Evolutionary conservation across 2,329 filamentous ascomycete species (phyloP).

Genomic region (Scedosporium apiospermum): DNA sequence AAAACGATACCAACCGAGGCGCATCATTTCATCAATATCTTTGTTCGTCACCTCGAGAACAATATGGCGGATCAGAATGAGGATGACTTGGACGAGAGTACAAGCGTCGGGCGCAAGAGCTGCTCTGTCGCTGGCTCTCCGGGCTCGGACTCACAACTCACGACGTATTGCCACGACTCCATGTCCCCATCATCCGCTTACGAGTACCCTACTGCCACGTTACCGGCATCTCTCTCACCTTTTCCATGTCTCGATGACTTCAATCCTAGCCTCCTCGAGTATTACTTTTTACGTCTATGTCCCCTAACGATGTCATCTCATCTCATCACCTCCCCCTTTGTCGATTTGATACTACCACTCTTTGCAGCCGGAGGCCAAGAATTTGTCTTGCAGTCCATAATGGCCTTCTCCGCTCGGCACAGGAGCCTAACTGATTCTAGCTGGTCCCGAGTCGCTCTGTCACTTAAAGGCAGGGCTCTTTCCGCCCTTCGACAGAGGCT

Average conservation of each 20-base stretch:
- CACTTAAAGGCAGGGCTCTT: slow-evolving; percentile 1
- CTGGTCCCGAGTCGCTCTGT: not conserved
- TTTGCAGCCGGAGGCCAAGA: slow-evolving; percentile 1
- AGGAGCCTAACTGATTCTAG: not conserved
- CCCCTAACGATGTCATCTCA: slow-evolving; percentile 3
- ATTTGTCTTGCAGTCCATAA: slow-evolving; percentile 1
- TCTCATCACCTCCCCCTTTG: slow-evolving; percentile 3
- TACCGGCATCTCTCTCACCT: slow-evolving; percentile 1
- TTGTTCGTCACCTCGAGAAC: not conserved
- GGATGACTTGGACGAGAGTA: not conserved
- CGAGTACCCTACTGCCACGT: not conserved
- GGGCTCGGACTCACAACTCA: not conserved
- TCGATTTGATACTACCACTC: slow-evolving; percentile 6
- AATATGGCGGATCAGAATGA: not conserved
- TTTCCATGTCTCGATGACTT: slow-evolving; percentile 4
- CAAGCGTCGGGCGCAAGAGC: not conserved
- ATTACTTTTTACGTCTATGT: slow-evolving; percentile 7
- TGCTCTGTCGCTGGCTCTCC: not conserved
- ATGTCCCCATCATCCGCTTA: not conserved
- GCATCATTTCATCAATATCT: slow-evolving; percentile 5
- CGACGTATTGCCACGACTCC: not conserved
- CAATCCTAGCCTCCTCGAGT: slow-evolving; percentile 4
- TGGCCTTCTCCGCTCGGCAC: slow-evolving; percentile 8
- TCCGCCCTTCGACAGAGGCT: slow-evolving; percentile 3
- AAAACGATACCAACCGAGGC: not conserved